These are phyloP conservation scores for Thielaviopsis musarum DNA, from an alignment of 2,329 filamentous ascomycete genomes.

Conservation along the genomic window DNA sequence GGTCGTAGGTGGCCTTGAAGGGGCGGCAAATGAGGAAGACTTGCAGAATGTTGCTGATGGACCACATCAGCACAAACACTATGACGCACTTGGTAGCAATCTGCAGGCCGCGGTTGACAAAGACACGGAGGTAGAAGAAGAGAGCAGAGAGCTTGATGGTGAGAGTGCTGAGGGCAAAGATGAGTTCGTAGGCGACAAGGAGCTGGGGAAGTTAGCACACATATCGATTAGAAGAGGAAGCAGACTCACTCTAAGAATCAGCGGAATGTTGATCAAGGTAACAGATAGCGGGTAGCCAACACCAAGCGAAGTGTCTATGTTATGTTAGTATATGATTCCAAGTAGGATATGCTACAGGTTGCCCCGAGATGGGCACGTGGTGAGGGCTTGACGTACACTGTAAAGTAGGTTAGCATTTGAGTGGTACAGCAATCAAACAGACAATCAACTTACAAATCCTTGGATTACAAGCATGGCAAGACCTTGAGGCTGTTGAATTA, in stretches of 20 bases:
- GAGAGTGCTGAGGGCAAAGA: slow-evolving; percentile 19
- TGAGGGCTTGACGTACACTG: slow-evolving; percentile 6
- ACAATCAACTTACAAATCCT: slow-evolving; percentile 17
- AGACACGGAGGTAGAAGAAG: slow-evolving; percentile 27
- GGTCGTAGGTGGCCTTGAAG: slow-evolving; percentile 16
- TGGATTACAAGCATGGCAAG: slow-evolving; percentile 18
- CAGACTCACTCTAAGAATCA: slow-evolving; percentile 13
- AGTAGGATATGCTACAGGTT: not conserved
- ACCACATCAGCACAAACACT: slow-evolving; percentile 18
- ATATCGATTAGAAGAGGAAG: not conserved
- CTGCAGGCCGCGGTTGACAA: slow-evolving; percentile 19
- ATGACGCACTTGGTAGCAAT: slow-evolving; percentile 18
- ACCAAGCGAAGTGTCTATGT: slow-evolving; percentile 15
- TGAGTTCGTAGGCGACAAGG: slow-evolving; percentile 23
- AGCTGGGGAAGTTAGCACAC: slow-evolving; percentile 15
- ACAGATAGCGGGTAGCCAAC: slow-evolving; percentile 16
- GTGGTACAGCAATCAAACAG: not conserved
- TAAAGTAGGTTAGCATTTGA: not conserved
- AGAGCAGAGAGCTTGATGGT: slow-evolving; percentile 24
- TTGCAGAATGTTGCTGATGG: slow-evolving; percentile 15
- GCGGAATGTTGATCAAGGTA: slow-evolving; percentile 15
- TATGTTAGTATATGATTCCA: not conserved
- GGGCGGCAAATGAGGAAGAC: slow-evolving; percentile 17
- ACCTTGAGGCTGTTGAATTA: slow-evolving; percentile 15
- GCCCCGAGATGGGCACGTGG: not conserved